A percentile compares a stretch with the other conserved stretches of the same genome.
Evolutionary conservation across 176 grass and related monocot species (phyloP).

Genomic region (Cenchrus fungigraminus): DNA sequence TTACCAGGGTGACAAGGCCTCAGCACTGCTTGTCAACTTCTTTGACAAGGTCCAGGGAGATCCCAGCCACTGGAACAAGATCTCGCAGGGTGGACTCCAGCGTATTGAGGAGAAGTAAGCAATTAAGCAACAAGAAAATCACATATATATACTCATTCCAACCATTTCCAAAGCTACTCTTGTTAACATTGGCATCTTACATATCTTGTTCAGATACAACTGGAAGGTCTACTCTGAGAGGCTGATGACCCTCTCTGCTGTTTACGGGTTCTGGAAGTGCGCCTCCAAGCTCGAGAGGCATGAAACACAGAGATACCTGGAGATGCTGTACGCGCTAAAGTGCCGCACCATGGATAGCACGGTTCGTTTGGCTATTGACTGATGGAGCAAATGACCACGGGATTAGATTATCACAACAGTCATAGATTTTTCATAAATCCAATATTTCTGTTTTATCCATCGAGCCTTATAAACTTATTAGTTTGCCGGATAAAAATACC

Average conservation of each 20-base stretch:
- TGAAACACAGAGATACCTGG: slow-evolving; percentile 90
- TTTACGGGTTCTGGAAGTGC: slow-evolving; percentile 99
- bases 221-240: slow-evolving; percentile 99
- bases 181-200: neutral
- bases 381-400: too few species aligned
- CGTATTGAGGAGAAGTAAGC: slow-evolving; percentile 97
- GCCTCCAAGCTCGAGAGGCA: slow-evolving; percentile 97
- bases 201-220: slow-evolving; percentile 68
- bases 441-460: too few species aligned
- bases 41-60: slow-evolving; percentile 82
- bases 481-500: too few species aligned
- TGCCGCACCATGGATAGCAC: slow-evolving; percentile 90
- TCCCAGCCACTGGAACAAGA: slow-evolving; percentile 72
- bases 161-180: neutral
- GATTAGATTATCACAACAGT: too few species aligned
- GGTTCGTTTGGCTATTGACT: slow-evolving; percentile 77
- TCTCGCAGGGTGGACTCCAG: slow-evolving; percentile 75
- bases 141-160: too few species aligned
- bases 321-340: slow-evolving; percentile 99
- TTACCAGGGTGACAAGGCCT: slow-evolving; percentile 92
- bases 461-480: too few species aligned
- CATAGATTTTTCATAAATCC: too few species aligned
- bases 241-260: slow-evolving; percentile 93
- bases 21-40: slow-evolving; percentile 83
- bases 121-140: neutral